phyloP scores from a whole-genome alignment of 495 filamentous ascomycete species.

The Penicillium lagena region DNA sequence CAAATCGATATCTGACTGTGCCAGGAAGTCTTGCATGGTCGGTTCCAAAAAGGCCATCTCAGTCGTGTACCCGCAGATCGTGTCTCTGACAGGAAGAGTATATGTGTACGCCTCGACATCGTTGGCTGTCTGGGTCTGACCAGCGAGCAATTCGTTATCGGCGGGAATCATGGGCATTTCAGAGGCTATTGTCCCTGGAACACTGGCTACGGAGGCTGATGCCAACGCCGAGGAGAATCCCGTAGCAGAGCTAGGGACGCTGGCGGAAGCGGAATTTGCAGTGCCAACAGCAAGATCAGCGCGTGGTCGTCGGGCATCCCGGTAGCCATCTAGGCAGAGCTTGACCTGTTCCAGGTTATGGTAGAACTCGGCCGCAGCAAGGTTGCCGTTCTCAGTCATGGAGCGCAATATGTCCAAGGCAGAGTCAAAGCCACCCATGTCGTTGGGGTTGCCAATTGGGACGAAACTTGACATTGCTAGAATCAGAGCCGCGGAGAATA shows the following conservation, averaged over 20 bases:
- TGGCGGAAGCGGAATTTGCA: no score
- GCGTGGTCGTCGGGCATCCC: constrained; percentile 4
- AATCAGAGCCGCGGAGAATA: constrained; percentile 36
- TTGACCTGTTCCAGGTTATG: constrained; percentile 32
- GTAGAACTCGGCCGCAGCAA: constrained; percentile 36
- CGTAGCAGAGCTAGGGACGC: background rate
- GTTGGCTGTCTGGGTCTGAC: background rate
- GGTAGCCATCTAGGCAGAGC: constrained; percentile 24
- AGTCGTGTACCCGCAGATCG: constrained; percentile 28
- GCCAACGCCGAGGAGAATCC: background rate
- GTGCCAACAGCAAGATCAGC: background rate
- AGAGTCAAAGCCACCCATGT: constrained; percentile 32
- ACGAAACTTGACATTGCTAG: constrained; percentile 39
- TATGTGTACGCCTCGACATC: constrained; percentile 2
- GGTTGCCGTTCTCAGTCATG: constrained; percentile 37
- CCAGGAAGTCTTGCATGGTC: constrained; percentile 40
- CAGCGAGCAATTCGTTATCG: constrained; percentile 1
- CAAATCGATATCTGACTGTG: constrained; percentile 38
- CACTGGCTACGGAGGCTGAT: background rate
- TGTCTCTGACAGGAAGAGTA: constrained; percentile 8
- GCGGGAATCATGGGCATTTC: background rate
- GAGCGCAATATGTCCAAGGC: constrained; percentile 32
- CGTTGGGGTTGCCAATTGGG: constrained; percentile 28
- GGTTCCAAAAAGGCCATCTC: constrained; percentile 41
- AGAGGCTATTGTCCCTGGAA: background rate